Percentiles rank a stretch among this genome's conserved stretches.
These are phyloP conservation scores for Mycosarcoma maydis DNA, from an alignment of 1,284 basidiomycete species.

Conservation along the genomic window DNA sequence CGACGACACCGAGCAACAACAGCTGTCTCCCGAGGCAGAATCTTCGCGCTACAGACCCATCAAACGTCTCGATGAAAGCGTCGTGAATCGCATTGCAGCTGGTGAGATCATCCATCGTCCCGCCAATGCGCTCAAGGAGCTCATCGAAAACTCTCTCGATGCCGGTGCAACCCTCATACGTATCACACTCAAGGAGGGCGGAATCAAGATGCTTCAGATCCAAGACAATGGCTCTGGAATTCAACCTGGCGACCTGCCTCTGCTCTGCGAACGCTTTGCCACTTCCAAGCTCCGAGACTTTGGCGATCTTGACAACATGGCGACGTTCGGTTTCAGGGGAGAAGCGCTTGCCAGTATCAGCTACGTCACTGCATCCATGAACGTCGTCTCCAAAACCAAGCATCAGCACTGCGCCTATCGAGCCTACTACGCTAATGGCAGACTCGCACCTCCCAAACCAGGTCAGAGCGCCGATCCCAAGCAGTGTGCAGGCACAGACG, in stretches of 20 bases:
- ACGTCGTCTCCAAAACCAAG: conserved; percentile 80
- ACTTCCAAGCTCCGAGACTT: conserved; percentile 91
- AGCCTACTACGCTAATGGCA: conserved; percentile 57
- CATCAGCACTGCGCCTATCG: conserved; percentile 59
- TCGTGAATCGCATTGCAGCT: conserved; percentile 75
- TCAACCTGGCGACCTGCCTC: conserved; percentile 77
- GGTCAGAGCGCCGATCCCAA: conserved; percentile 71
- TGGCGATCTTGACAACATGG: conserved; percentile 83
- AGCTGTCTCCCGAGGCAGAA: conserved; percentile 32
- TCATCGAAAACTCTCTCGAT: conserved; percentile 93
- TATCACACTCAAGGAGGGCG: conserved; percentile 91
- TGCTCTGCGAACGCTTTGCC: conserved; percentile 93
- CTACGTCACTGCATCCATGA: conserved; percentile 83
- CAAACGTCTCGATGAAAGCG: conserved; percentile 68
- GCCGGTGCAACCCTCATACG: conserved; percentile 88
- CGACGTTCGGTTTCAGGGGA: conserved; percentile 95
- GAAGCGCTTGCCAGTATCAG: conserved; percentile 97
- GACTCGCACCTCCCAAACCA: conserved; percentile 46
- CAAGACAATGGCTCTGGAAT: conserved; percentile 97
- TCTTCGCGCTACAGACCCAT: conserved; percentile 36
- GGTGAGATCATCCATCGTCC: conserved; percentile 91
- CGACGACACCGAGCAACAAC: conserved; percentile 10
- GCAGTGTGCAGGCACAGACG: conserved; percentile 91
- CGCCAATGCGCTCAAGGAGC: conserved; percentile 93
- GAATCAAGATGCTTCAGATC: conserved; percentile 92